A percentile compares a stretch with the other conserved stretches of the same genome.
Conservation (phyloP, 768 basidiomycete genomes). For the Suillus sp. region DNA sequence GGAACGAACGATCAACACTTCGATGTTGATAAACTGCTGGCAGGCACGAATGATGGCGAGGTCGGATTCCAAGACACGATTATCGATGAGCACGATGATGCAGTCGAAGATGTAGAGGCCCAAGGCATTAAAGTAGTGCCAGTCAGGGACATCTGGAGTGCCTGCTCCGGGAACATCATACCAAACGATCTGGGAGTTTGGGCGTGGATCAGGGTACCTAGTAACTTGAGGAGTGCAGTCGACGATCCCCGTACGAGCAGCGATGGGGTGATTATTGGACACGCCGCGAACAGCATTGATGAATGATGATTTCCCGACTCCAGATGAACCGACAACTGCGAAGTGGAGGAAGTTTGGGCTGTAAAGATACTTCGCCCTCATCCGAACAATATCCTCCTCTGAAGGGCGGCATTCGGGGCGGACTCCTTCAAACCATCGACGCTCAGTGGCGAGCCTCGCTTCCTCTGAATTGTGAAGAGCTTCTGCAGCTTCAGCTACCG, state of each 20-base stretch:
- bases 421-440: constrained; percentile 3
- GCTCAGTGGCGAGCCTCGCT: constrained; percentile 24
- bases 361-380: background rate
- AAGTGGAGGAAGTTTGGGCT: constrained; percentile 26
- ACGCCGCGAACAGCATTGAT: constrained; percentile 33
- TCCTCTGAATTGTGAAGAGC: constrained; percentile 23
- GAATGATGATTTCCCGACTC: constrained; percentile 33
- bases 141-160: constrained; percentile 23
- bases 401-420: constrained; percentile 19
- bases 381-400: constrained; percentile 13
- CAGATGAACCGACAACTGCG: constrained; percentile 29
- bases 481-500: constrained; percentile 23
- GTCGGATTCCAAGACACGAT: constrained; percentile 8
- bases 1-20: constrained; percentile 33
- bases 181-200: constrained; percentile 22
- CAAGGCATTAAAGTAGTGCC: constrained; percentile 30
- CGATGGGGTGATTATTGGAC: constrained; percentile 17
- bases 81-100: constrained; percentile 16
- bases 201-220: constrained; percentile 24
- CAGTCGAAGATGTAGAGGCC: constrained; percentile 23
- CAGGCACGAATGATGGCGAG: background rate
- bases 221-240: constrained; percentile 11
- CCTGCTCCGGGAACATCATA: constrained; percentile 33
- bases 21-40: constrained; percentile 9
- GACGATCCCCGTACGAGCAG: constrained; percentile 27